Conservation (phyloP, 2,329 filamentous ascomycete species). For the Trichoderma guizhouense region DNA sequence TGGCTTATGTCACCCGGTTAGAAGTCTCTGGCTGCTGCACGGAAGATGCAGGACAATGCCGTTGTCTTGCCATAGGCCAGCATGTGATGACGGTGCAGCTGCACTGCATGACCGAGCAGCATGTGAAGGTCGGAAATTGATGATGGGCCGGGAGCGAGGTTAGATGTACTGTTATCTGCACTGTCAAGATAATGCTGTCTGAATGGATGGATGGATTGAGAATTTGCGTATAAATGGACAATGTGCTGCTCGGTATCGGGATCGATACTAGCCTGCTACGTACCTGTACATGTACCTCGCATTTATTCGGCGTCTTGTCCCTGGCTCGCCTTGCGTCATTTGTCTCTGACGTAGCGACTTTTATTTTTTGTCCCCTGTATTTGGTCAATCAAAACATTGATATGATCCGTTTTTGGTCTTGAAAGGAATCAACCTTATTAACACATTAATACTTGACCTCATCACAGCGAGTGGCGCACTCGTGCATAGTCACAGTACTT, state of each 20-base stretch:
- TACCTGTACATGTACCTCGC: neutral
- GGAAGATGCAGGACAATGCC: conserved; percentile 7
- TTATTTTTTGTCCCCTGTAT: neutral
- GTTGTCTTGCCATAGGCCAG: neutral
- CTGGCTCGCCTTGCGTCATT: conserved; percentile 16
- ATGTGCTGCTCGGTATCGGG: neutral
- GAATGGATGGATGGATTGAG: too few species aligned
- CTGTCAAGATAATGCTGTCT: neutral
- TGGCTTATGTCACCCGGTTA: neutral
- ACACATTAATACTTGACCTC: neutral
- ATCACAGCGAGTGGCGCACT: neutral
- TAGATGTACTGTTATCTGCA: neutral
- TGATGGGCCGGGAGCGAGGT: neutral
- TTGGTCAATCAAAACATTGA: neutral
- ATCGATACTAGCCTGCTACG: neutral
- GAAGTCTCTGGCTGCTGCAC: neutral
- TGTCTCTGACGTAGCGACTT: conserved; percentile 9
- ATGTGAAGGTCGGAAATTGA: neutral
- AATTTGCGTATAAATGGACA: neutral
- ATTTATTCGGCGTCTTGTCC: neutral
- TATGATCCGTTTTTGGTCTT: neutral
- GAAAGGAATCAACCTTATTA: neutral
- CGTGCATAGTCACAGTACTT: neutral
- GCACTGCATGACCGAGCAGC: neutral
- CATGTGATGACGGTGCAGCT: conserved; percentile 15